Percentiles rank a stretch among this genome's conserved stretches.
These are phyloP conservation scores for Suillus decipiens DNA, from an alignment of 768 basidiomycete species.

Conservation along the genomic window DNA sequence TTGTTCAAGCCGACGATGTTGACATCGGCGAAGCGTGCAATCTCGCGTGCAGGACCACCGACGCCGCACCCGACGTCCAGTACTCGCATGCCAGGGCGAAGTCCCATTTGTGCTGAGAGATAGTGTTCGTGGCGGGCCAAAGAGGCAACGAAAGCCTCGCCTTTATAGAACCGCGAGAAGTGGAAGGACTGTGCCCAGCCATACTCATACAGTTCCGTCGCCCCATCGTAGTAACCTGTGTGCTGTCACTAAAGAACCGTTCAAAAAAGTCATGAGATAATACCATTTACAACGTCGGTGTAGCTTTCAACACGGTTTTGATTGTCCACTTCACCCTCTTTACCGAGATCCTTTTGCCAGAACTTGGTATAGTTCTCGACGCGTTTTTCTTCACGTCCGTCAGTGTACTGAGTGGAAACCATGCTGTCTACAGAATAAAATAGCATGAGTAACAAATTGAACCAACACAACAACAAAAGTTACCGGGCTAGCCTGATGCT, in stretches of 20 bases:
- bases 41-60: conserved; percentile 90
- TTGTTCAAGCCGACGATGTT: conserved; percentile 85
- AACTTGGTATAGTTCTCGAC: conserved; percentile 87
- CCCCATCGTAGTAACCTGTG: conserved; percentile 92
- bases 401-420: conserved; percentile 37
- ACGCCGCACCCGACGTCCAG: conserved; percentile 96
- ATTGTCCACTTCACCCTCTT: conserved; percentile 67
- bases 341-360: conserved; percentile 82
- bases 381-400: conserved; percentile 65
- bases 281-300: conserved; percentile 92
- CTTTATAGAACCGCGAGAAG: conserved; percentile 92
- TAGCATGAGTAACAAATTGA: background rate
- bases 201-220: conserved; percentile 89
- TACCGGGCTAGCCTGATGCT: background rate
- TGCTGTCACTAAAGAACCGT: background rate
- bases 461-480: background rate
- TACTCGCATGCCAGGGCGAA: conserved; percentile 87
- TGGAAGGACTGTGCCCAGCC: conserved; percentile 89
- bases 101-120: conserved; percentile 77
- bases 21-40: conserved; percentile 83
- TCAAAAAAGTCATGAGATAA: background rate
- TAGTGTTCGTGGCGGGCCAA: conserved; percentile 94
- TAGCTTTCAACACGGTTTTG: conserved; percentile 79
- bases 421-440: background rate
- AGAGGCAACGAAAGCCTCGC: conserved; percentile 67